These are phyloP conservation scores for Backusella luteola DNA, from an alignment of 192 early-diverging fungal genomes.

Conservation along the genomic window DNA sequence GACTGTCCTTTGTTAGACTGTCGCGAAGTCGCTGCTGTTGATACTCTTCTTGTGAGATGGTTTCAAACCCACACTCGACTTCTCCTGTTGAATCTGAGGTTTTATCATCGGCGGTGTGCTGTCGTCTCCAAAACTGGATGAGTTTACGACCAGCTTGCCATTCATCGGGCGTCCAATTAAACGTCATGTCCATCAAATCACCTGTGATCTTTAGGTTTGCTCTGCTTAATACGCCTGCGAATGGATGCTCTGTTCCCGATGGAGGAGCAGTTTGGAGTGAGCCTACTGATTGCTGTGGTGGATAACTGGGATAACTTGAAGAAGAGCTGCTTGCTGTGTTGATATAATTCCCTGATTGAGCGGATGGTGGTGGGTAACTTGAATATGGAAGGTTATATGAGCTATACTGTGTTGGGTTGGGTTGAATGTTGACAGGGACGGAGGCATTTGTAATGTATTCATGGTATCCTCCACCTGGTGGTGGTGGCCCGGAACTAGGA, in stretches of 20 bases:
- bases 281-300: background rate
- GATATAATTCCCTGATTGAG: constrained; percentile 7
- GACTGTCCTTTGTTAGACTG: constrained; percentile 58
- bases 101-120: constrained; percentile 56
- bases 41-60: constrained; percentile 48
- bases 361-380: background rate
- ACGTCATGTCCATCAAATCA: constrained; percentile 67
- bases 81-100: background rate
- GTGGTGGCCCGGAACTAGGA: background rate
- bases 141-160: constrained; percentile 61
- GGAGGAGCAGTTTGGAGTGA: constrained; percentile 3
- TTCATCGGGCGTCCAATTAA: constrained; percentile 67
- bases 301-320: background rate
- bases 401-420: background rate
- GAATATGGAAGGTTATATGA: background rate
- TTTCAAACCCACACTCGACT: constrained; percentile 26
- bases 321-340: background rate
- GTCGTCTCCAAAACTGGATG: constrained; percentile 74
- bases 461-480: background rate
- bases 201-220: constrained; percentile 68
- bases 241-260: constrained; percentile 41
- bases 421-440: background rate
- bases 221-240: constrained; percentile 68
- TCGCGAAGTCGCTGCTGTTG: constrained; percentile 44
- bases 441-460: background rate